Base-by-base conservation (phyloP, 208 protist genomes). In the Acanthamoeba royreba region DNA sequence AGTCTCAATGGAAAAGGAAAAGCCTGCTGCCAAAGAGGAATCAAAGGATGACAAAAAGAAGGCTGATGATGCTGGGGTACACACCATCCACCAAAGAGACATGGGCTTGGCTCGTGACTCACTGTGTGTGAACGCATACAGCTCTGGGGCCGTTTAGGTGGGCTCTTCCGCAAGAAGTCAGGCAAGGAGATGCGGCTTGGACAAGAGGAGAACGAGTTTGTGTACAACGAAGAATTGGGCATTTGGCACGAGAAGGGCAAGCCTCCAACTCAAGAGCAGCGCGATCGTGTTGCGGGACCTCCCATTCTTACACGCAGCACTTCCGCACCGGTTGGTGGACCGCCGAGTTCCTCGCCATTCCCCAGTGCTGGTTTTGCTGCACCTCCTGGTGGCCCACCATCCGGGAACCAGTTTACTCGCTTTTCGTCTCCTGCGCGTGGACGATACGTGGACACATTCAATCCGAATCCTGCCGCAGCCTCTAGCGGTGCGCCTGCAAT, bases 171-270 rank as follows among this genome's bases (percentile, higher is more conserved):
- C 55, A 66, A 66, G 55, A 66, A 66, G 55, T 28, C 55, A 28
- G 55, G 55, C 11, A 66, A 66, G 55, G 69, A 81, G 69, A 81
- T 81, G 69, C 19, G 28, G 69, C 69, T 81, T 8, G 69, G 69
- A 17, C 5, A 7, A 28, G 31, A 5, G 42, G 69, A 81, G 69
- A 81, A 42, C 42, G 69, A 81, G 69, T 81, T 81, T 42, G 31
- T 81, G 17, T 81, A 81, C 42, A 81, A 81, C 69, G 69, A 81
- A 47, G 69, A 81, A 25, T 38, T 81, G 17, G 69, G 69, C 31
- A 47, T 81, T 22, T 81, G 69, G 69, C 69, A 81, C 69, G 38
- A 81, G 42, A 81, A 81, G 69, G 69, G 55, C 55, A 66, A 66
- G 55, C 55, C 55, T 7, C 55, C 55, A 28, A 5, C 55, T 28